Percentiles rank a stretch among this genome's conserved stretches.
phyloP scores from a whole-genome alignment of 176 grass and related monocot genomes.

The Carex cristatella region DNA sequence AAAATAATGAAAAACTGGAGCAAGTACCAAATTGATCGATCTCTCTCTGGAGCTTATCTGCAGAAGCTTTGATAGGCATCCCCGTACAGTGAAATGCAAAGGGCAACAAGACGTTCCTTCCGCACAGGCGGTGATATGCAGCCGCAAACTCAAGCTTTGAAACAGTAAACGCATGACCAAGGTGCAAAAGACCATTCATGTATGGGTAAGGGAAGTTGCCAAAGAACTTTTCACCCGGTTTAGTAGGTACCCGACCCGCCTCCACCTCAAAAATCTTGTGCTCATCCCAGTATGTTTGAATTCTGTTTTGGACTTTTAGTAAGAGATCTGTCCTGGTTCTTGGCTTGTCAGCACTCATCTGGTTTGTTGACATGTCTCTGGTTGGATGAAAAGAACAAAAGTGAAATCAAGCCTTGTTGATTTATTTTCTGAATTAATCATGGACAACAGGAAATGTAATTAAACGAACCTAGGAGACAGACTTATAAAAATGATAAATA shows the following conservation, averaged over 20 bases:
- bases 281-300: conserved; percentile 50
- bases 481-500: not conserved
- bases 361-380: conserved; percentile 1
- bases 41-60: conserved; percentile 61
- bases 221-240: conserved; percentile 60
- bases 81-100: conserved; percentile 84
- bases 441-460: not conserved
- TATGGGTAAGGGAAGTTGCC: conserved; percentile 76
- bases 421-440: not conserved
- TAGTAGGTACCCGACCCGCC: conserved; percentile 25
- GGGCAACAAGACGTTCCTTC: conserved; percentile 52
- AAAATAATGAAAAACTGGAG: not conserved
- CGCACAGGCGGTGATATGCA: conserved; percentile 52
- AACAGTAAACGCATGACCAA: conserved; percentile 63
- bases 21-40: conserved; percentile 38
- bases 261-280: conserved; percentile 53
- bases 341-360: not conserved
- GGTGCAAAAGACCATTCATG: conserved; percentile 73
- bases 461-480: not conserved
- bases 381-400: not conserved
- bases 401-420: not conserved
- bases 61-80: conserved; percentile 80
- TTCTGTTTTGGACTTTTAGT: conserved; percentile 36
- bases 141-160: conserved; percentile 78
- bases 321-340: conserved; percentile 42